Evolutionary conservation across 129 eudicot species (phyloP).

Genomic region (Centrapalus pauciflorus): DNA sequence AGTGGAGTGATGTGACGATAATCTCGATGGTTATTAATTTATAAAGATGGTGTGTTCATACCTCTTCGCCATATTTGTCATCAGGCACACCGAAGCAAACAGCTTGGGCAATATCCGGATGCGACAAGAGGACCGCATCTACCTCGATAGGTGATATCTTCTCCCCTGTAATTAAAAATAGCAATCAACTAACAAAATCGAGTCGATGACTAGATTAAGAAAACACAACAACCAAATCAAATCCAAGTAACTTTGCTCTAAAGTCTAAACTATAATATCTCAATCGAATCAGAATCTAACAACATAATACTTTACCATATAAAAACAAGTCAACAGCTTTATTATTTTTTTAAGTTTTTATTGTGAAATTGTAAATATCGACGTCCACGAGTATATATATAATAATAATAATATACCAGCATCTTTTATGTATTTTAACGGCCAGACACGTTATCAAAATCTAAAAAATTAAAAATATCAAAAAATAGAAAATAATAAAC

Average conservation of each 20-base stretch:
- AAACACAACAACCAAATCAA: neutral
- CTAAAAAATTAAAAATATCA: neutral
- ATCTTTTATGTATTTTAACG: conserved; percentile 11
- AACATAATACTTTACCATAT: neutral
- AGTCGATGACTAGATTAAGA: too few relatives aligned
- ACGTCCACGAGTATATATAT: conserved; percentile 1
- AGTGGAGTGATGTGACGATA: too few relatives aligned
- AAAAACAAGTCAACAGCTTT: neutral
- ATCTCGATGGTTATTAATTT: too few relatives aligned
- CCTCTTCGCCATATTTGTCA: conserved; percentile 98
- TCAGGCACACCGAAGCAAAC: conserved; percentile 96
- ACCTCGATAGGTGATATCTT: conserved; percentile 98
- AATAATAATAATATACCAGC: neutral
- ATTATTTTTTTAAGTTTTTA: neutral
- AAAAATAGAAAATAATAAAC: neutral
- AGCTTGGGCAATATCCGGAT: conserved; percentile 81
- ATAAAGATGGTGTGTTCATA: conserved; percentile 11
- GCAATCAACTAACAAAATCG: neutral
- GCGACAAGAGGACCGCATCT: conserved; percentile 81
- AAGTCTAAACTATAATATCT: neutral
- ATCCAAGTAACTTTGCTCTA: neutral
- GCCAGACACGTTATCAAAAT: neutral
- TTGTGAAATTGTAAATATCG: neutral
- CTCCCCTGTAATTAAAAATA: conserved; percentile 56
- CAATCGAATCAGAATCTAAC: conserved; percentile 3